A percentile compares a stretch with the other conserved stretches of the same genome.
phyloP scores from a whole-genome alignment of 2,329 filamentous ascomycete genomes.

The Colletotrichum sublineola region DNA sequence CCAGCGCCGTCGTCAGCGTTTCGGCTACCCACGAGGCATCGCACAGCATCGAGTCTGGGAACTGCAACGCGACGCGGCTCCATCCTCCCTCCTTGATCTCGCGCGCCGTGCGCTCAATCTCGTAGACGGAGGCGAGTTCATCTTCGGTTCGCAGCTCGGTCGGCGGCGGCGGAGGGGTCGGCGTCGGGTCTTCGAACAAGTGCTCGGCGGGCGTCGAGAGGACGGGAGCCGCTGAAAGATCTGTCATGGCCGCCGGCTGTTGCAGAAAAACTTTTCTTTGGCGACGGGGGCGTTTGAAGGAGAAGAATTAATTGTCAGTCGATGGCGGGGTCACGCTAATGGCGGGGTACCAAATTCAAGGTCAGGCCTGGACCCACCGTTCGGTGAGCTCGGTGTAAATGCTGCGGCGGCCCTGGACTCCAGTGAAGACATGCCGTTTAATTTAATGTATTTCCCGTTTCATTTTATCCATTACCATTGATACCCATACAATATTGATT shows the following conservation, averaged over 20 bases:
- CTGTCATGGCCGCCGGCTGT: conserved; percentile 42
- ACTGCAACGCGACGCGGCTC: conserved; percentile 88
- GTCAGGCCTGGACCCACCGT: neutral
- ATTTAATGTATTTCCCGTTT: no score
- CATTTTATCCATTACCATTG: no score
- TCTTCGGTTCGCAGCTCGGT: conserved; percentile 66
- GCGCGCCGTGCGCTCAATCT: conserved; percentile 81
- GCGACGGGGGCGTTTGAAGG: neutral
- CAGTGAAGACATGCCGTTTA: no score
- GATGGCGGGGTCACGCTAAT: conserved; percentile 24
- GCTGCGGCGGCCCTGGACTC: neutral
- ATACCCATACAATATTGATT: no score
- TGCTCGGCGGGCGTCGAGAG: conserved; percentile 75
- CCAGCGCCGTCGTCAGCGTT: conserved; percentile 61
- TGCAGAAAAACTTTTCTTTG: conserved; percentile 18
- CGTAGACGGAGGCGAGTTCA: conserved; percentile 83
- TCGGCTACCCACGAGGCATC: conserved; percentile 87
- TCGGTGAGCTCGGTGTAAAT: conserved; percentile 13
- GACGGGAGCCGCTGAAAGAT: conserved; percentile 67
- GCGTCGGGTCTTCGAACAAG: conserved; percentile 66
- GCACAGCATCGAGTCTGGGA: conserved; percentile 91
- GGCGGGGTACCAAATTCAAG: conserved; percentile 17
- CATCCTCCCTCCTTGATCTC: conserved; percentile 82
- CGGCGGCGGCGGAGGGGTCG: conserved; percentile 46
- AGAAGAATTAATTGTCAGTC: conserved; percentile 8